These are phyloP conservation scores for Cercospora sojina DNA, from an alignment of 2,329 filamentous ascomycete species.

Conservation along the genomic window DNA sequence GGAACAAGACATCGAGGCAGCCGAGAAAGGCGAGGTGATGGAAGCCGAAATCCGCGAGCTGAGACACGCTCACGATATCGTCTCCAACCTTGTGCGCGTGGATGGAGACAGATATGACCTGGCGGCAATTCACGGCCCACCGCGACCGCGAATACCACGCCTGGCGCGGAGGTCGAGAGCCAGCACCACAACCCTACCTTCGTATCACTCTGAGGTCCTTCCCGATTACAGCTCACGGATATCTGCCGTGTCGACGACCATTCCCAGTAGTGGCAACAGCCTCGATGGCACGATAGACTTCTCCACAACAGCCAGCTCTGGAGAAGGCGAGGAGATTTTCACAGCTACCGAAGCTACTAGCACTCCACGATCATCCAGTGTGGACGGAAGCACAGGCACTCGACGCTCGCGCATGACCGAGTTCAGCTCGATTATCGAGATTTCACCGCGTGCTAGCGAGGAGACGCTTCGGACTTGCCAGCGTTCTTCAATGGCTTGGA, in stretches of 20 bases:
- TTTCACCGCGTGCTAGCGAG: conserved; percentile 42
- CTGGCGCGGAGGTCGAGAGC: conserved; percentile 35
- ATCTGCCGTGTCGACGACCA: conserved; percentile 24
- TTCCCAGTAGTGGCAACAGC: conserved; percentile 35
- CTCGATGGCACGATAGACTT: conserved; percentile 17
- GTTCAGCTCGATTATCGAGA: conserved; percentile 45
- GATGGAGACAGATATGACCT: conserved; percentile 37
- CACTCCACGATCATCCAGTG: conserved; percentile 18
- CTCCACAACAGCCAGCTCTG: conserved; percentile 15
- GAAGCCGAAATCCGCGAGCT: conserved; percentile 53
- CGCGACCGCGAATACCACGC: conserved; percentile 30
- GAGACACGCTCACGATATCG: conserved; percentile 53
- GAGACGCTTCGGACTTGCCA: conserved; percentile 39
- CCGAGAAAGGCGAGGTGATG: conserved; percentile 44
- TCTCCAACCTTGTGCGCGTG: conserved; percentile 39
- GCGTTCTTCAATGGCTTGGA: conserved; percentile 18
- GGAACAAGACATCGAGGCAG: conserved; percentile 46
- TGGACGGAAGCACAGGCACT: conserved; percentile 23
- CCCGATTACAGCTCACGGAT: conserved; percentile 47
- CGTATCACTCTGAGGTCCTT: conserved; percentile 42
- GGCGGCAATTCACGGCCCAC: conserved; percentile 24
- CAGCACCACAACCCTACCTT: conserved; percentile 36
- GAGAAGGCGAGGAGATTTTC: conserved; percentile 13
- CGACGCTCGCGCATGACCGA: conserved; percentile 35
- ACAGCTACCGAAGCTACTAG: conserved; percentile 16